Base-by-base conservation (phyloP, 768 basidiomycete species). In the Suillus tomentosus region DNA sequence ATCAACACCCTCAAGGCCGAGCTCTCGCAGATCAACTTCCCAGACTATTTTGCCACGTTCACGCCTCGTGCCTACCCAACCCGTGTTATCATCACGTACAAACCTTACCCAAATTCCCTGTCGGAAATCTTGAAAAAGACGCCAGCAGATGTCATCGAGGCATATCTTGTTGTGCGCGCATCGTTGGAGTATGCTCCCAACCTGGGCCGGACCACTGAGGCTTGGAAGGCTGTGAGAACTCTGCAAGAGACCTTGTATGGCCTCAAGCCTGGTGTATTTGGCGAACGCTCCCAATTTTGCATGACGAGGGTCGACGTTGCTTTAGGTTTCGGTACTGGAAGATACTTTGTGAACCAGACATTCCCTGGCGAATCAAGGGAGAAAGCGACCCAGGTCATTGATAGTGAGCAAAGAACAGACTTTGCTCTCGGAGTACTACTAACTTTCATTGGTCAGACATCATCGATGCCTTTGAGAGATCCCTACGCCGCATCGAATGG, bases 321-420 rank as follows among this genome's bases (percentile, higher is more conserved):
- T 2, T 82, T 96, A 62, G 96, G 96, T n/a, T 96, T 93, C 74
- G 90, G 94, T 7, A 85, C 90, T 37, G 96, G 96, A 2, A 83
- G 92, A 67, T 93, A 90, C 75, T 99, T 95, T 72, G 94, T 96
- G 60, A 86, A 92, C 60, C 84, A 88, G 73, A 90, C 90, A 0
- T 96, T 96, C 71, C 85, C 83, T 11, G 87, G 90, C 22, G 82
- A 92, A 59, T 93, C 92, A 27, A 91, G 85, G 74, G 83, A 83
- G 69, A 92, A 91, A 72, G 94, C 89, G 14, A 92, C 91, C 53
- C 86, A 86, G 64, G 85, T 98, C 66, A 98, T 99, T 71, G 85
- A 82, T 55, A 85, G 94, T 91, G 65, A 63, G 78, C 63, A 36
- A 36, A 60, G 42, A 40, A 42, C 50, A 39, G 24, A 66, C 13